Evolutionary conservation across 495 filamentous ascomycete genomes (phyloP), one percentile per base, ranked within the genome.

Genomic region (Oidiodendron maius): DNA sequence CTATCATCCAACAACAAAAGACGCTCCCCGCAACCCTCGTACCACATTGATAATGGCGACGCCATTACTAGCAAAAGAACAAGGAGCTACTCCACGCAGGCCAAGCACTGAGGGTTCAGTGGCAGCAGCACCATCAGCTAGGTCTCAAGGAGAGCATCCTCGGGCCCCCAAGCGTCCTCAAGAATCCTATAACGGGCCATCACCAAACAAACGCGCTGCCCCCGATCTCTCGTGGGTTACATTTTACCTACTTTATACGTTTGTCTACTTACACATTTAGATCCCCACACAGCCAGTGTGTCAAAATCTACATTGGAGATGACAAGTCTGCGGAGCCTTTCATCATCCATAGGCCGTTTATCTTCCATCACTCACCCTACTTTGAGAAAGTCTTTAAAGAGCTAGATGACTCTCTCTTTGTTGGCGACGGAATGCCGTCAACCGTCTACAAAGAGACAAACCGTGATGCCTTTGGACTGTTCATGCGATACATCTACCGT

Each of bases 331-430:
- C 17, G 16, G 32, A 41, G 24, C 13, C 22, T 9, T 49, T 22
- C 17, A 30, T 1, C 3, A 10, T 49, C n/a, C 17, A 40, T 8
- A 41, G 18, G n/a, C 2, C 4, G 3, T 17, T 41, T 18, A 15
- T 49, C 12, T 10, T 9, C 21, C 36, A 49, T 30, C 34, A 41
- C 36, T 49, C 46, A 13, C 18, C 36, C 22, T 15, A 30, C 15
- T 41, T 49, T 15, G 15, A 26, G 10, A 23, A 36, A 2, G 24
- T 18, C 8, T 40, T 38, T 15, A n/a, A 21, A 3, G n/a, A n/a
- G n/a, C n/a, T n/a, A n/a, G 35, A 22, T 23, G 25, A 35, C 22
- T 16, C 16, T 21, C 13, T 8, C n/a, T 36, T 36, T 15, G 4
- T 35, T 11, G 44, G 37, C 16, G 23, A 6, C 1, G 13, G 30